Conservation (phyloP, 192 early-diverging fungal species). For the Backusella psychrophila region DNA sequence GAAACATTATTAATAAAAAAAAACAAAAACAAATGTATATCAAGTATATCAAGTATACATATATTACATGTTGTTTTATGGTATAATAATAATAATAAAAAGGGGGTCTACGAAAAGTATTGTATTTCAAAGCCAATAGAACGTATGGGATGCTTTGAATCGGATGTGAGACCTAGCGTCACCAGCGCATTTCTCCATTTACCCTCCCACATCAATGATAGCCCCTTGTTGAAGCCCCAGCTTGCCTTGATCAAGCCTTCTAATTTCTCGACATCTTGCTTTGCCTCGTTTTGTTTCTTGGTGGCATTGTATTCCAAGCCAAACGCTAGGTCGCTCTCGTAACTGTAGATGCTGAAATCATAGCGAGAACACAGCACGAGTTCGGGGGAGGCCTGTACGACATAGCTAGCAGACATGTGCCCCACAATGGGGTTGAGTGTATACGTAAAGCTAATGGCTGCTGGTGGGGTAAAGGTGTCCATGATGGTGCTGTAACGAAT, state of each 20-base stretch:
- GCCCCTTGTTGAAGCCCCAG: conserved; percentile 38
- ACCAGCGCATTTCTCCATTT: conserved; percentile 60
- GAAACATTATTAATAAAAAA: neutral
- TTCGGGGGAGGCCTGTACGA: conserved; percentile 68
- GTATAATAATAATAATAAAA: neutral
- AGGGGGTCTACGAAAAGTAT: conserved; percentile 46
- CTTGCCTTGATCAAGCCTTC: conserved; percentile 36
- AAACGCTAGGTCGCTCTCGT: conserved; percentile 83
- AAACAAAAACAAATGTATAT: neutral
- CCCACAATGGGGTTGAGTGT: conserved; percentile 93
- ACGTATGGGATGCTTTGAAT: conserved; percentile 50
- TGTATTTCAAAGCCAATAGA: conserved; percentile 57
- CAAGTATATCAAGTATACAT: too few relatives aligned
- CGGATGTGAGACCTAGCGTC: conserved; percentile 66
- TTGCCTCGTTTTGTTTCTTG: neutral
- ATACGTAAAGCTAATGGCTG: conserved; percentile 61
- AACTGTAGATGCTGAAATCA: conserved; percentile 89
- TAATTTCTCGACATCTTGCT: conserved; percentile 27
- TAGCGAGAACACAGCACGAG: conserved; percentile 79
- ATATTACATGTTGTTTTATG: neutral
- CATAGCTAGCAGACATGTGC: conserved; percentile 82
- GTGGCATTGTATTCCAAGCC: conserved; percentile 79
- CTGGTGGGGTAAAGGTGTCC: conserved; percentile 33
- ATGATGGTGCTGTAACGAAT: conserved; percentile 64
- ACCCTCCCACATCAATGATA: conserved; percentile 73